Evolutionary conservation across 352 stramenopile species (phyloP).

Genomic region (Pythium rishiriense): DNA sequence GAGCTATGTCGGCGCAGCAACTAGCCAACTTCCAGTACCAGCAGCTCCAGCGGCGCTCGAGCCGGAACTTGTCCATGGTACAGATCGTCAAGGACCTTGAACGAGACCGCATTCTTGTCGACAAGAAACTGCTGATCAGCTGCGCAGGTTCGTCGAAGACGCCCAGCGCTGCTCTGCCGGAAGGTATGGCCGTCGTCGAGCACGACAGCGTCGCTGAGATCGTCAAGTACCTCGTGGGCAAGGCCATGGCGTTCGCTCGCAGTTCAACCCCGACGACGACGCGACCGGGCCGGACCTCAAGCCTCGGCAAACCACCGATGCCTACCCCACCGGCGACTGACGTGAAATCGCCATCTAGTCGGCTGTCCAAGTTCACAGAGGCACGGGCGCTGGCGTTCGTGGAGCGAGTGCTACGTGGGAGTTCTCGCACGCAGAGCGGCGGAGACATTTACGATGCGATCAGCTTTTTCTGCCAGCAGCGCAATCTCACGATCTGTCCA

Average conservation of each 20-base stretch:
- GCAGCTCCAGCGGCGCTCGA: slow-evolving; percentile 48
- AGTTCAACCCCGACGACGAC: neutral
- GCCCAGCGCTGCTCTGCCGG: too few species aligned
- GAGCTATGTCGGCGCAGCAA: slow-evolving; percentile 24
- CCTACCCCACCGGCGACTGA: neutral
- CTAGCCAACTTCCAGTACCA: slow-evolving; percentile 33
- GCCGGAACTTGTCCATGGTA: slow-evolving; percentile 67
- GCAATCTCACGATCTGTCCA: slow-evolving; percentile 60
- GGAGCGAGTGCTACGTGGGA: slow-evolving; percentile 66
- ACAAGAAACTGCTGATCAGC: slow-evolving; percentile 48
- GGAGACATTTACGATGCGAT: slow-evolving; percentile 84
- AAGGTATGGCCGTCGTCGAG: too few species aligned
- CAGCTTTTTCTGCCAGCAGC: slow-evolving; percentile 67
- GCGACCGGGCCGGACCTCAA: neutral
- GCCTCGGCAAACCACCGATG: neutral
- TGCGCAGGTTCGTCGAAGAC: neutral
- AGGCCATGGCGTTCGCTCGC: slow-evolving; percentile 44
- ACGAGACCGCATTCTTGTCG: slow-evolving; percentile 62
- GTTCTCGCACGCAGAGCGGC: slow-evolving; percentile 70
- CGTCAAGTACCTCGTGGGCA: slow-evolving; percentile 58
- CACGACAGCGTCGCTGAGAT: slow-evolving; percentile 54
- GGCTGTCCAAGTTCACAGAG: slow-evolving; percentile 34
- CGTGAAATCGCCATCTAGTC: slow-evolving; percentile 16
- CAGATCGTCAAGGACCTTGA: slow-evolving; percentile 82
- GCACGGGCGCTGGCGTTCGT: slow-evolving; percentile 65